Evolutionary conservation across 192 early-diverging fungal genomes (phyloP).

Genomic region (Phlyctochytrium arcticum): DNA sequence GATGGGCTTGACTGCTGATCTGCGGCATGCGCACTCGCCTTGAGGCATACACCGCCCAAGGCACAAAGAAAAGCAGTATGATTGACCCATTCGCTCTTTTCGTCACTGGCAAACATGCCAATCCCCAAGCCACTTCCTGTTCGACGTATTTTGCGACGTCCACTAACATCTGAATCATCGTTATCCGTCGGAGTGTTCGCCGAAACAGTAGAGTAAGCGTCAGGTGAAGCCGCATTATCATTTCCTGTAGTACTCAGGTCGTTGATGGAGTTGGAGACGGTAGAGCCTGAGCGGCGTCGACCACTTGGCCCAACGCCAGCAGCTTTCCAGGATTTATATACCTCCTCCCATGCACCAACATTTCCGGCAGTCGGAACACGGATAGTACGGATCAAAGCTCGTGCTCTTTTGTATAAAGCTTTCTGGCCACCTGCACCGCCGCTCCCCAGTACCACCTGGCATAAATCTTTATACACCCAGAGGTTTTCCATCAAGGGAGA

Average conservation of each 20-base stretch:
- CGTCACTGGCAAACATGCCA: slow-evolving; percentile 16
- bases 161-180: neutral
- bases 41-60: slow-evolving; percentile 67
- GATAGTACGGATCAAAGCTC: slow-evolving; percentile 65
- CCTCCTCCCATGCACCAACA: slow-evolving; percentile 78
- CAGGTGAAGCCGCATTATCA: neutral
- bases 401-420: slow-evolving; percentile 72
- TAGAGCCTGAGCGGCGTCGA: neutral
- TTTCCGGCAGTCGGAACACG: slow-evolving; percentile 66
- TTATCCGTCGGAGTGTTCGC: neutral
- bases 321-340: slow-evolving; percentile 68
- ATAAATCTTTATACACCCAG: slow-evolving; percentile 63
- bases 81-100: slow-evolving; percentile 69
- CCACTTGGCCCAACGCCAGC: neutral
- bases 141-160: neutral
- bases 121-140: slow-evolving; percentile 3
- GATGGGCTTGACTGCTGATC: slow-evolving; percentile 1
- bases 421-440: slow-evolving; percentile 48
- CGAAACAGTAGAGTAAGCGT: neutral
- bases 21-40: slow-evolving; percentile 15
- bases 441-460: slow-evolving; percentile 7
- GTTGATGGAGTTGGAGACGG: no score
- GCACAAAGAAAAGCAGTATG: slow-evolving; percentile 81
- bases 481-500: slow-evolving; percentile 69
- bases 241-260: neutral